phyloP scores from a whole-genome alignment of 164 flowering plant genomes.

The Aristolochia contorta region DNA sequence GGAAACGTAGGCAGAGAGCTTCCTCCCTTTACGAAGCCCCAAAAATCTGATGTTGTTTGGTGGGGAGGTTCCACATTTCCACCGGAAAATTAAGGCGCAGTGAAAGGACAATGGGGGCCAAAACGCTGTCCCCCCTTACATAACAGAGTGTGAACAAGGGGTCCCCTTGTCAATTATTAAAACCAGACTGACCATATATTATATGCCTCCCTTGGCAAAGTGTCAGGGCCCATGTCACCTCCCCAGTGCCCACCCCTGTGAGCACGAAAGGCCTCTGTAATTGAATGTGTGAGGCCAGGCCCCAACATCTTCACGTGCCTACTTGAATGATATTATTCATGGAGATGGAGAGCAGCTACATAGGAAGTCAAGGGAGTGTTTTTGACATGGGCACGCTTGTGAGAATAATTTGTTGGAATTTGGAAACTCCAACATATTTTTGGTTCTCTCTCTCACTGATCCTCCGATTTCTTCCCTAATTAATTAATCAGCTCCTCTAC shows the following conservation, averaged over 20 bases:
- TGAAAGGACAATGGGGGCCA: slow-evolving; percentile 12
- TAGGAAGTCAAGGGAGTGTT: background rate
- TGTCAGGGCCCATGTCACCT: slow-evolving; percentile 1
- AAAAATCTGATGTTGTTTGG: slow-evolving; percentile 16
- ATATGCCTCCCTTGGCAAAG: background rate
- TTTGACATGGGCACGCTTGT: background rate
- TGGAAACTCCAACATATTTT: background rate
- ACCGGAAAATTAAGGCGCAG: slow-evolving; percentile 8
- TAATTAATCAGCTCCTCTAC: background rate
- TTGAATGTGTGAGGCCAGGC: slow-evolving; percentile 5
- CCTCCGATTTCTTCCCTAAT: background rate
- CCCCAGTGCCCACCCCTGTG: background rate
- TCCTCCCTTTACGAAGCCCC: background rate
- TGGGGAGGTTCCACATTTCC: slow-evolving; percentile 7
- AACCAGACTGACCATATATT: slow-evolving; percentile 1
- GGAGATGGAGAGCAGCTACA: background rate
- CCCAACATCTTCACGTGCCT: slow-evolving; percentile 9
- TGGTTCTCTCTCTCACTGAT: background rate
- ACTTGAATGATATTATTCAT: slow-evolving; percentile 1
- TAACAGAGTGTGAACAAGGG: slow-evolving; percentile 19
- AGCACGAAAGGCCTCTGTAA: background rate
- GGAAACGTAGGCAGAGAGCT: background rate
- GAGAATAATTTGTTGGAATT: background rate
- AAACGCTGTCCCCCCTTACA: slow-evolving; percentile 10
- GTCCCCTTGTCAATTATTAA: background rate